phyloP scores from a whole-genome alignment of 768 basidiomycete genomes.

The Podaxis sp. region DNA sequence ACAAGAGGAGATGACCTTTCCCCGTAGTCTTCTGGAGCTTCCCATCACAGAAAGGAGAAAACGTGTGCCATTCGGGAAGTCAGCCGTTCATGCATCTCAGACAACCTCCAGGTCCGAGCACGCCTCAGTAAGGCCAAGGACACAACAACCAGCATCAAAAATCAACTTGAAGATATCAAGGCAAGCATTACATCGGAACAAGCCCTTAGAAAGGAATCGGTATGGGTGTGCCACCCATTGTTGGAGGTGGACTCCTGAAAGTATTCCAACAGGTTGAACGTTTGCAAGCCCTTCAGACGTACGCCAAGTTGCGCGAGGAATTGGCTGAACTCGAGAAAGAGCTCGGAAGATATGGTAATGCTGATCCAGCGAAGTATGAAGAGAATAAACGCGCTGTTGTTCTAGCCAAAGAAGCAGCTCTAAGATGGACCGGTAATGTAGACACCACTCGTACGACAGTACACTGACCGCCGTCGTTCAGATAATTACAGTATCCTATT shows the following conservation, averaged over 20 bases:
- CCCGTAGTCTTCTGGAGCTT: conserved; percentile 91
- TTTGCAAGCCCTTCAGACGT: conserved; percentile 23
- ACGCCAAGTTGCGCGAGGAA: conserved; percentile 51
- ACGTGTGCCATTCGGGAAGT: conserved; percentile 42
- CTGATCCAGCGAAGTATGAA: conserved; percentile 81
- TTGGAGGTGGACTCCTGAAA: neutral
- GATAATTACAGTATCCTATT: conserved; percentile 73
- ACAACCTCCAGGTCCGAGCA: conserved; percentile 49
- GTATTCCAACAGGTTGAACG: neutral
- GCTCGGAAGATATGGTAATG: conserved; percentile 75
- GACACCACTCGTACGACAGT: neutral
- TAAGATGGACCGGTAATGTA: conserved; percentile 84
- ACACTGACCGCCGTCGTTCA: conserved; percentile 24
- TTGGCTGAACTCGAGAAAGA: conserved; percentile 59
- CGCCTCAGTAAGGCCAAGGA: conserved; percentile 53
- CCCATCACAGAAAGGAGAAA: conserved; percentile 81
- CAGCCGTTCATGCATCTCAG: conserved; percentile 7
- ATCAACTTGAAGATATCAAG: conserved; percentile 51
- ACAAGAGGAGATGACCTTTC: conserved; percentile 19
- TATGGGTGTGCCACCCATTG: conserved; percentile 24
- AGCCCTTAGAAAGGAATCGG: conserved; percentile 56
- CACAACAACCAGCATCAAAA: conserved; percentile 37
- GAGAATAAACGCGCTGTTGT: conserved; percentile 70
- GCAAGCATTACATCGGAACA: conserved; percentile 50
- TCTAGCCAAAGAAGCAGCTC: conserved; percentile 79